Evolutionary conservation across 2,329 filamentous ascomycete species (phyloP), one percentile per base, ranked within the genome.

Genomic region (Septoria petroselini): DNA sequence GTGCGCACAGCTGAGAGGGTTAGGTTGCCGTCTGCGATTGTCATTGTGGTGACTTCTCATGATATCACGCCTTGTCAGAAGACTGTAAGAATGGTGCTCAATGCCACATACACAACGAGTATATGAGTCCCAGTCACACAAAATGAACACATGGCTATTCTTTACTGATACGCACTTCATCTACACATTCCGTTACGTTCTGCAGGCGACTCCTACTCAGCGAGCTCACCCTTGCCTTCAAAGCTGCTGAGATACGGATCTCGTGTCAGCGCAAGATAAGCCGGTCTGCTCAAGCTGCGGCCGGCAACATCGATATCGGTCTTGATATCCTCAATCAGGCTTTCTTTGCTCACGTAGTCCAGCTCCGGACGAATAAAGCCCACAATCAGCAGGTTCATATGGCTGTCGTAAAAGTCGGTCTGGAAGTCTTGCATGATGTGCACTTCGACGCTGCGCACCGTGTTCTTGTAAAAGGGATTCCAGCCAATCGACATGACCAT

Each of bases 381-480:
- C 54, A 91, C 69, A 41, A 98, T 82, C 18, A 90, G 70, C 12
- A 97, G 74, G 34, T 88, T 84, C 76, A 97, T 85, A 59, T 82
- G 80, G 4, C 79, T 80, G 55, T 81, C 87, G 72, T 97, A 97
- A 68, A 98, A 98, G 67, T 97, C 90, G 31, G 76, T 73, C 1
- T 72, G 69, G 68, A 96, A 95, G 35, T 76, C 69, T 64, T 88
- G 84, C 70, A 98, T 79, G 47, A 98, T 80, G 48, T 69, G 67
- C 43, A 69, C 67, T 52, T 70, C 78, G 65, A 93, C 90, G 55
- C 82, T 88, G 55, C 88, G 84, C 39, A 88, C 82, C 3, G 79
- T 84, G 76, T 98, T 97, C 68, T 91, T 90, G 79, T 95, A 98
- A 73, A 91, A 97, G 0, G 93, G 93, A 71, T 97, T 98, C 79